Conservation (phyloP, 768 basidiomycete species). For the Sarcodon aspratus region DNA sequence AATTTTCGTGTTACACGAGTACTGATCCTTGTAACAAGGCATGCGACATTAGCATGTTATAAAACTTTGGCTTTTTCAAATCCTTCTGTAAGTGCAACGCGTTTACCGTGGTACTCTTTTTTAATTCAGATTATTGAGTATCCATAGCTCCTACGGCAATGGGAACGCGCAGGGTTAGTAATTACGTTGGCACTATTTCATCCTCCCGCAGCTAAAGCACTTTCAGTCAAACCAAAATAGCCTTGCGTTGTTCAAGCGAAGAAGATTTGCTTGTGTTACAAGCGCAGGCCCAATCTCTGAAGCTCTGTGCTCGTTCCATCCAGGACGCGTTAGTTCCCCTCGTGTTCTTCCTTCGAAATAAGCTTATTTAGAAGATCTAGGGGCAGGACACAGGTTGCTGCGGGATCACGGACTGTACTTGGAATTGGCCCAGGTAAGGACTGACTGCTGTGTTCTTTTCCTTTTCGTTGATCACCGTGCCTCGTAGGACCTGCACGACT, state of each 20-base stretch:
- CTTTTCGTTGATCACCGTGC: neutral
- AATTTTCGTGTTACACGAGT: neutral
- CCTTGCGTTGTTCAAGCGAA: conserved; percentile 68
- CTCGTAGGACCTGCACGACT: conserved; percentile 56
- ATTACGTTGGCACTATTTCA: neutral
- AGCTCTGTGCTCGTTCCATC: conserved; percentile 82
- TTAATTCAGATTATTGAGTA: conserved; percentile 1
- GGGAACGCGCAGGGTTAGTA: conserved; percentile 80
- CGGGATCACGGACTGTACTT: conserved; percentile 78
- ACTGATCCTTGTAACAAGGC: conserved; percentile 30
- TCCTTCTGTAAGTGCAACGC: conserved; percentile 36
- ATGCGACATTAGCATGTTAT: conserved; percentile 93
- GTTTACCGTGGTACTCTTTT: neutral
- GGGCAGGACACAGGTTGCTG: conserved; percentile 75
- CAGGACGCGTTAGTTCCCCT: conserved; percentile 57
- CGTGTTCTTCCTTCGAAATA: neutral
- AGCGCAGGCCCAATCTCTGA: conserved; percentile 75
- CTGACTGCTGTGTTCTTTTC: neutral
- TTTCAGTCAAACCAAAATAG: conserved; percentile 88
- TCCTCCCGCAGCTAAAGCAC: neutral
- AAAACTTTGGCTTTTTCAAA: conserved; percentile 71
- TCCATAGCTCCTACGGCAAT: conserved; percentile 65
- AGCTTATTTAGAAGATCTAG: conserved; percentile 23
- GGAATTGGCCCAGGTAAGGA: conserved; percentile 62
- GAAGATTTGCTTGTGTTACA: conserved; percentile 80